A percentile compares a stretch with the other conserved stretches of the same genome.
These are phyloP conservation scores for Chrysopogon serrulatus DNA, from an alignment of 176 grass and related monocot genomes.

Conservation along the genomic window DNA sequence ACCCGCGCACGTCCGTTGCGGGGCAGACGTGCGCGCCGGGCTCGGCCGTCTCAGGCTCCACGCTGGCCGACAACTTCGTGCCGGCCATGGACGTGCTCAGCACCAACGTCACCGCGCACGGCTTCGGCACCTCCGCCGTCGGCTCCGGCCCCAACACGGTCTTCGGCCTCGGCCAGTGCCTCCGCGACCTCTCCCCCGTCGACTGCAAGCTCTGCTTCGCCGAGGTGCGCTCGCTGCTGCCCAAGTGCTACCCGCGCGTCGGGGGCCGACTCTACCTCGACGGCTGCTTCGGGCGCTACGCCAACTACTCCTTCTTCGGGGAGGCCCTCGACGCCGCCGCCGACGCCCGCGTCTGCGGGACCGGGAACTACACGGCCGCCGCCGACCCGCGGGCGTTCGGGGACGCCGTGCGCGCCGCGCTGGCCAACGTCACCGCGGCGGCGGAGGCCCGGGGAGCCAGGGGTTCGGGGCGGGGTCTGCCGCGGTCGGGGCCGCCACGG, in stretches of 20 bases:
- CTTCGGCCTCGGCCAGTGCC: slow-evolving; percentile 70
- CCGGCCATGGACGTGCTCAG: slow-evolving; percentile 72
- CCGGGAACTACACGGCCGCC: slow-evolving; percentile 3
- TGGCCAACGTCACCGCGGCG: slow-evolving; percentile 43
- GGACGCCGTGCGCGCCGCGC: slow-evolving; percentile 28
- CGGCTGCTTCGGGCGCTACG: slow-evolving; percentile 76
- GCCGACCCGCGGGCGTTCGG: slow-evolving; percentile 31
- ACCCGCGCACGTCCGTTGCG: slow-evolving; percentile 41
- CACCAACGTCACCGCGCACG: slow-evolving; percentile 49
- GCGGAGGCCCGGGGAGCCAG: neutral
- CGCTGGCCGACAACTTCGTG: slow-evolving; percentile 64
- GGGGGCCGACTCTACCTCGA: slow-evolving; percentile 66
- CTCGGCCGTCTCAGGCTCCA: slow-evolving; percentile 23
- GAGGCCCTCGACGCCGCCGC: slow-evolving; percentile 26
- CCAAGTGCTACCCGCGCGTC: slow-evolving; percentile 69
- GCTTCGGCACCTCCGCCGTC: slow-evolving; percentile 49
- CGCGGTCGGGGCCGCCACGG: slow-evolving; percentile 3
- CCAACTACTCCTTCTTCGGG: slow-evolving; percentile 69
- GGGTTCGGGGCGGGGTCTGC: slow-evolving; percentile 54
- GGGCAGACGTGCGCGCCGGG: slow-evolving; percentile 31
- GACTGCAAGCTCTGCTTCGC: slow-evolving; percentile 82
- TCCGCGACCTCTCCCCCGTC: slow-evolving; percentile 53
- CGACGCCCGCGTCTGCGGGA: neutral
- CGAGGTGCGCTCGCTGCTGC: slow-evolving; percentile 77
- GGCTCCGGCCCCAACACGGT: slow-evolving; percentile 53